Evolutionary conservation across 1,284 basidiomycete genomes (phyloP), one percentile per base, ranked within the genome.

Genomic region (Malassezia globosa): DNA sequence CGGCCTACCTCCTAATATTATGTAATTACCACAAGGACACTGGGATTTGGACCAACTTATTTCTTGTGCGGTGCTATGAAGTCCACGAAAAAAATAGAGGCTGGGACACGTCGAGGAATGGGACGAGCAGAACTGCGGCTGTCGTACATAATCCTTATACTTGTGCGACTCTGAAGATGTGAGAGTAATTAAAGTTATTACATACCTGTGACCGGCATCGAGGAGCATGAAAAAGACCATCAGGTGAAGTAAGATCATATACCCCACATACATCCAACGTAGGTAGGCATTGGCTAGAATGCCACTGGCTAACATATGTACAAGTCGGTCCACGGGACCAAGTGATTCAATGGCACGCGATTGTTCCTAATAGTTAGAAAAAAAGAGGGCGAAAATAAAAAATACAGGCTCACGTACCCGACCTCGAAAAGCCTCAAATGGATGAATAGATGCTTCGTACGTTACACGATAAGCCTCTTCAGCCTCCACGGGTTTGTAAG

Each of bases 381-480:
- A n/a, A n/a, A n/a, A n/a, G n/a, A n/a, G n/a, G n/a, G n/a, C n/a
- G n/a, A n/a, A n/a, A n/a, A n/a, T n/a, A n/a, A n/a, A n/a, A n/a
- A n/a, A n/a, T n/a, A n/a, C n/a, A 8, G 7, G 33, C 4, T 14
- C 14, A 79, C 86, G 65, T 64, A 90, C 89, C 67, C 87, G 77
- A 4, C 90, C 89, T 53, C 88, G 81, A 78, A 97, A 96, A 4
- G 85, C 86, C 72, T 95, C 88, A 72, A 96, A 97, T 0, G 92
- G 92, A 66, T 97, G 95, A 81, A 96, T 87, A 39, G 84, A 80
- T 72, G 94, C 87, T 69, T 97, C 90, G 69, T 96, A 96, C 69
- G 86, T 80, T 54, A 83, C 80, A 46, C 84, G 81, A 73, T 96
- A 97, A 49, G 59, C 54, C 69, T 83, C 85, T 60, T 83, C 83